A percentile compares a stretch with the other conserved stretches of the same genome.
Evolutionary conservation across 331 rosid genomes (phyloP).

Genomic region (Quercus phellos): DNA sequence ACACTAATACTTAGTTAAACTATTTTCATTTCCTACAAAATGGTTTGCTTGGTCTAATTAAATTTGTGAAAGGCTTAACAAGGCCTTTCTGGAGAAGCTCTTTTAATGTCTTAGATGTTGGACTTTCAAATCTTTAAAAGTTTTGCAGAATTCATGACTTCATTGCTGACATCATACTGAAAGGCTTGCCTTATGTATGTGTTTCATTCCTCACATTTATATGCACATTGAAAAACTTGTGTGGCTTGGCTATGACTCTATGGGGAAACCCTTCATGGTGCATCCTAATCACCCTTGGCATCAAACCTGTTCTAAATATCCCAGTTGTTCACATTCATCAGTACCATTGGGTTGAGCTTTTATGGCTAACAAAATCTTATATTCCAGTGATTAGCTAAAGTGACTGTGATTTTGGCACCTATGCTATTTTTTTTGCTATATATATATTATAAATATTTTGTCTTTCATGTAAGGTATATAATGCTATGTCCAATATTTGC

Average conservation of each 20-base stretch:
- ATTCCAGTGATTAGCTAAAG: neutral
- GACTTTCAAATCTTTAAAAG: neutral
- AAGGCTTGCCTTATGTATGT: neutral
- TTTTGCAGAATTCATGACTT: neutral
- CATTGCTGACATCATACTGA: neutral
- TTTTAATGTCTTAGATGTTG: neutral
- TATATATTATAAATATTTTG: neutral
- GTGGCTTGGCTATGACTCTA: neutral
- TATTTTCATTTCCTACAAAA: neutral
- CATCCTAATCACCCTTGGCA: conserved; percentile 31
- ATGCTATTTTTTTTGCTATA: neutral
- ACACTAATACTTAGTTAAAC: conserved; percentile 36
- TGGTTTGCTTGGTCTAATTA: neutral
- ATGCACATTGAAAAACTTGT: neutral
- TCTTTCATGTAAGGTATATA: conserved; percentile 9
- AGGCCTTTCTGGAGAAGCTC: neutral
- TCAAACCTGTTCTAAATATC: conserved; percentile 25
- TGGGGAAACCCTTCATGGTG: conserved; percentile 40
- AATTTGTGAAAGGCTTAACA: neutral
- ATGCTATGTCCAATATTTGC: conserved; percentile 29
- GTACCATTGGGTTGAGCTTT: neutral
- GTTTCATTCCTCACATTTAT: neutral
- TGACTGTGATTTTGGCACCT: neutral
- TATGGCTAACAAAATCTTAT: neutral
- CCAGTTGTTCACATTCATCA: neutral